Evolutionary conservation across 1,284 basidiomycete genomes (phyloP), one percentile per base, ranked within the genome.

Genomic region (Ganoderma lucidum): DNA sequence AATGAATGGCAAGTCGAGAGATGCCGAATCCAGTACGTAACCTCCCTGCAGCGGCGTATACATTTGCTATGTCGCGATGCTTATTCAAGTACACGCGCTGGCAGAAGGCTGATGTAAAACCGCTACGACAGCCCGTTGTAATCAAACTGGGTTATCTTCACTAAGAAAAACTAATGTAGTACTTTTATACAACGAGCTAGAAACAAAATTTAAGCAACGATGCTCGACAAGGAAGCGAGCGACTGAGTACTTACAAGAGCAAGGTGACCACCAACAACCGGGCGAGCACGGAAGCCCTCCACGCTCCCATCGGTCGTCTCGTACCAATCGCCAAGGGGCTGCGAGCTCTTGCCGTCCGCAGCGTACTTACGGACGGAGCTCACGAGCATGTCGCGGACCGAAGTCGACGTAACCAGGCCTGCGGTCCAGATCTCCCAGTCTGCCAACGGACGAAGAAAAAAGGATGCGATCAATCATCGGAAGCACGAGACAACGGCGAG

Each of bases 361-460:
- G 87, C 86, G 75, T 86, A 93, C 58, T 85, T 83, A 74, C 82
- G 82, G 41, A 92, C 87, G 0, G 86, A 81, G 58, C 81, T 79
- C 62, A 93, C 86, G 74, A 92, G 83, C 62, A 86, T 77, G 72
- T 91, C 85, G 44, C 90, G 84, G 0, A 82, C 82, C 0, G 81
- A 75, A 2, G 79, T 84, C 71, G 86, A 83, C 5, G 86, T 87
- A 72, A 87, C 85, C 48, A 88, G 83, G 9, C 82, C 87, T 2
- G 88, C 85, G 1, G 88, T 91, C 84, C 84, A 90, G 15, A 89
- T 87, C 70, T 89, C 80, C 90, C 90, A 91, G 74, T 91, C 88
- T 87, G 70, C n/a, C n/a, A 41, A 37, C 19, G 4, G 19, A n/a
- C 45, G 23, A 23, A 53, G 48, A 53, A 10, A 28, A 53, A 14